phyloP scores from a whole-genome alignment of 2,329 filamentous ascomycete genomes.

The Hirsutella rhossiliensis region DNA sequence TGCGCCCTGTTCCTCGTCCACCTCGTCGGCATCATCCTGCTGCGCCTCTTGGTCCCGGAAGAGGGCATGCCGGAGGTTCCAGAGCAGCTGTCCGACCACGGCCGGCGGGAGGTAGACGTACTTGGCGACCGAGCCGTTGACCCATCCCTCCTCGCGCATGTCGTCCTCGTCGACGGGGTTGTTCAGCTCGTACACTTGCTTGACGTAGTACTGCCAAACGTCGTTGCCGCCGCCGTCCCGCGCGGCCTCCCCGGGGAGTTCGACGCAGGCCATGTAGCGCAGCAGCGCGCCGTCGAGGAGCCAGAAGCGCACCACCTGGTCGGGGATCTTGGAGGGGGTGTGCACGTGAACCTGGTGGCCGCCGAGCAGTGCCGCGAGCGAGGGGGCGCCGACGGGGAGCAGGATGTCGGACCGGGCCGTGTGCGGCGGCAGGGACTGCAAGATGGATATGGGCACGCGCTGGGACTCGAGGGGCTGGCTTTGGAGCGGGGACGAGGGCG shows the following conservation, averaged over 20 bases:
- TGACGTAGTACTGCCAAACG: conserved; percentile 15
- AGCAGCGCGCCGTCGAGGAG: conserved; percentile 43
- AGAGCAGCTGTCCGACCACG: conserved; percentile 43
- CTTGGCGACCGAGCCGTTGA: conserved; percentile 34
- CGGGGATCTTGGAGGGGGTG: conserved; percentile 41
- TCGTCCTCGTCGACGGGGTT: conserved; percentile 39
- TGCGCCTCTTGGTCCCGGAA: conserved; percentile 14
- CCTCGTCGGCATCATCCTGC: conserved; percentile 5
- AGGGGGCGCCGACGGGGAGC: conserved; percentile 33
- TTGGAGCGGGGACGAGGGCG: conserved; percentile 9
- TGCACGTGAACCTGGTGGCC: conserved; percentile 43
- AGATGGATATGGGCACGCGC: conserved; percentile 35
- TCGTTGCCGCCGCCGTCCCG: conserved; percentile 7
- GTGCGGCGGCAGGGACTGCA: conserved; percentile 34
- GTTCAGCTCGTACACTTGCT: conserved; percentile 49
- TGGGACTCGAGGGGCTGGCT: conserved; percentile 28
- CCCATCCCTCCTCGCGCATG: conserved; percentile 43
- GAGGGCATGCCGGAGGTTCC: conserved; percentile 43
- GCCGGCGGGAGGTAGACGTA: conserved; percentile 44
- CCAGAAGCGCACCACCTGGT: conserved; percentile 48
- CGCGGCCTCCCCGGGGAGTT: conserved; percentile 19
- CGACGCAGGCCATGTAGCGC: conserved; percentile 46
- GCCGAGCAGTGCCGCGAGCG: conserved; percentile 34
- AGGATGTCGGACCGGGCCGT: conserved; percentile 41
- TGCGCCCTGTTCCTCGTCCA: neutral